Percentiles rank a stretch among this genome's conserved stretches.
Conservation (phyloP, 345 rosid species). For the Barbarea vulgaris region DNA sequence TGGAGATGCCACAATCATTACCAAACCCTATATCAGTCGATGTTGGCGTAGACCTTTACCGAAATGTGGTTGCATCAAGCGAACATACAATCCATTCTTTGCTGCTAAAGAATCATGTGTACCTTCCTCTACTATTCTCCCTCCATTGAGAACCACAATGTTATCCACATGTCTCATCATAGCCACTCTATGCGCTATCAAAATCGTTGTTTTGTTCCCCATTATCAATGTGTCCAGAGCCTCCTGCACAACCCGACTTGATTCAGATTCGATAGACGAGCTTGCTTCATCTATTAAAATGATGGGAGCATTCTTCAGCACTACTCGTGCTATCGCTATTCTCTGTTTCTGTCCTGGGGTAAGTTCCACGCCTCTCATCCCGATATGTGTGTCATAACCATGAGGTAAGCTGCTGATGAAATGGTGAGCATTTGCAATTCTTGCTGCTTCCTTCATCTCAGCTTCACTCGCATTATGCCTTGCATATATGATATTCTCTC, state of each 20-base stretch:
- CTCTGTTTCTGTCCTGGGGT: slow-evolving; percentile 99
- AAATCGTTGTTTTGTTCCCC: slow-evolving; percentile 95
- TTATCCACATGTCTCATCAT: slow-evolving; percentile 99
- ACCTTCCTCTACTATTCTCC: slow-evolving; percentile 95
- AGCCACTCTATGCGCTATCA: slow-evolving; percentile 93
- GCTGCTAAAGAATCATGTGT: slow-evolving; percentile 79
- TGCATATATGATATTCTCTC: slow-evolving; percentile 94
- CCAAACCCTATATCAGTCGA: slow-evolving; percentile 54
- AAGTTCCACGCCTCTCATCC: slow-evolving; percentile 97
- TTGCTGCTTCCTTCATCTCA: slow-evolving; percentile 98
- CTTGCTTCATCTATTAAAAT: slow-evolving; percentile 94
- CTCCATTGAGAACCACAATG: slow-evolving; percentile 98
- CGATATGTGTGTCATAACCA: slow-evolving; percentile 95
- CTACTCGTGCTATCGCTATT: slow-evolving; percentile 89
- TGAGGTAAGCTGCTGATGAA: slow-evolving; percentile 97
- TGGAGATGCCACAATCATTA: not conserved
- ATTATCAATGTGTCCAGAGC: slow-evolving; percentile 92
- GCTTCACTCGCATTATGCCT: slow-evolving; percentile 98
- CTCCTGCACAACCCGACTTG: slow-evolving; percentile 96
- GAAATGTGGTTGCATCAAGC: slow-evolving; percentile 96
- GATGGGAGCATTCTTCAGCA: slow-evolving; percentile 94
- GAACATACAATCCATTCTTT: slow-evolving; percentile 88
- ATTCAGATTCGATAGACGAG: slow-evolving; percentile 93
- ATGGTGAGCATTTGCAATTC: slow-evolving; percentile 99
- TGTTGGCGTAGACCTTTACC: slow-evolving; percentile 95